Percentiles rank a stretch among this genome's conserved stretches.
These are phyloP conservation scores for Mycena floridula DNA, from an alignment of 768 basidiomycete species.

Conservation along the genomic window DNA sequence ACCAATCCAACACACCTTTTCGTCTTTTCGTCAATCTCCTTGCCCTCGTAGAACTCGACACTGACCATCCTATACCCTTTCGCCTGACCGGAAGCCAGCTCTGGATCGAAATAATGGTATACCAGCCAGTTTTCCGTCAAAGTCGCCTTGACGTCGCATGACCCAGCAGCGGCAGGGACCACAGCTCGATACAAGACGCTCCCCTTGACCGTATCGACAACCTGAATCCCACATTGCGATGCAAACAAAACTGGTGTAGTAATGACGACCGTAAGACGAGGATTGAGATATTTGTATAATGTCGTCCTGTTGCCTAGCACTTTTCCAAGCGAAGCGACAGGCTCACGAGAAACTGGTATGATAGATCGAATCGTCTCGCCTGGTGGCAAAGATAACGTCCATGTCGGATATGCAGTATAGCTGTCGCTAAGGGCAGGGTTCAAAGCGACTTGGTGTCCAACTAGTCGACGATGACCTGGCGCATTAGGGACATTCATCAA, in stretches of 20 bases:
- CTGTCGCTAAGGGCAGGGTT: constrained; percentile 35
- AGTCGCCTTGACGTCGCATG: constrained; percentile 61
- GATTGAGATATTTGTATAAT: constrained; percentile 92
- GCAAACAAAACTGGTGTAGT: constrained; percentile 31
- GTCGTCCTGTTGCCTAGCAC: constrained; percentile 85
- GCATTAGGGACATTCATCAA: constrained; percentile 26
- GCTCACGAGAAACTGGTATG: constrained; percentile 39
- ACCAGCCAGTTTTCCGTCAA: constrained; percentile 92
- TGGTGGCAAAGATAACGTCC: constrained; percentile 53
- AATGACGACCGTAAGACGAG: constrained; percentile 62
- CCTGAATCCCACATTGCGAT: constrained; percentile 55
- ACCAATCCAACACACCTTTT: constrained; percentile 46
- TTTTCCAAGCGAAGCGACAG: constrained; percentile 74
- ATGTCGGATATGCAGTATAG: constrained; percentile 53
- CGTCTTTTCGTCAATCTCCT: constrained; percentile 58
- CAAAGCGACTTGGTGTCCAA: constrained; percentile 49
- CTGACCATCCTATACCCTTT: constrained; percentile 73
- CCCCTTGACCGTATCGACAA: constrained; percentile 80
- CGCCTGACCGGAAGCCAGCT: constrained; percentile 37
- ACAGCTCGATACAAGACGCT: constrained; percentile 61
- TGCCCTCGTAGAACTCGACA: constrained; percentile 87
- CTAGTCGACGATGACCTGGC: constrained; percentile 37
- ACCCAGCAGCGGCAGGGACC: constrained; percentile 37
- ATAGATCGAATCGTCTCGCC: constrained; percentile 54
- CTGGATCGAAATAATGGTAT: constrained; percentile 76